Evolutionary conservation across 2,329 filamentous ascomycete species (phyloP).

Genomic region (Truncatella angustata): DNA sequence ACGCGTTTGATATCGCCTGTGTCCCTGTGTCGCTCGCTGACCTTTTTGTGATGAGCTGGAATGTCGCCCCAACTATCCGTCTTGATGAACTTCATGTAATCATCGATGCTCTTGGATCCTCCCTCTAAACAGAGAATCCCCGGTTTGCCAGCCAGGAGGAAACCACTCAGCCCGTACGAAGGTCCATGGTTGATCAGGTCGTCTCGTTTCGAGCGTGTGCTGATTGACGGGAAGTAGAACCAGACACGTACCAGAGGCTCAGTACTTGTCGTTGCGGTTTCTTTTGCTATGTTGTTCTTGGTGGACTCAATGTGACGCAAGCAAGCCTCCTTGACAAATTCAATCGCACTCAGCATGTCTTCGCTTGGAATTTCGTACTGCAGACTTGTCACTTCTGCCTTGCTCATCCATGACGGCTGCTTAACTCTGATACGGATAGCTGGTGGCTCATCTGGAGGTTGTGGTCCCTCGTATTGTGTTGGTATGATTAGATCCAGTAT

Average conservation of each 20-base stretch:
- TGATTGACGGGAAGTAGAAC: conserved; percentile 64
- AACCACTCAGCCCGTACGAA: conserved; percentile 52
- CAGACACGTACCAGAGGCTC: conserved; percentile 48
- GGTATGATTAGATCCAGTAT: conserved; percentile 36
- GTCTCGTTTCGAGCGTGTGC: conserved; percentile 55
- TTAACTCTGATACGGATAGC: conserved; percentile 39
- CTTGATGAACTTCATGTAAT: conserved; percentile 63
- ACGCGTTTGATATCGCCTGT: conserved; percentile 31
- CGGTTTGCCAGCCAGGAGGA: conserved; percentile 59
- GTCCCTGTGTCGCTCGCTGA: conserved; percentile 54
- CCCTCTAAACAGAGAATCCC: conserved; percentile 54
- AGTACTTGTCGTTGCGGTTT: neutral
- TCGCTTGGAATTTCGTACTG: conserved; percentile 37
- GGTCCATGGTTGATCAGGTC: conserved; percentile 55
- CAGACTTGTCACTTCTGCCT: conserved; percentile 40
- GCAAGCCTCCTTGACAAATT: conserved; percentile 39
- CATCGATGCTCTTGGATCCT: conserved; percentile 44
- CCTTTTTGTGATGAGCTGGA: conserved; percentile 60
- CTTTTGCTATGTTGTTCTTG: conserved; percentile 9
- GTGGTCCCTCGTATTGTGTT: conserved; percentile 16
- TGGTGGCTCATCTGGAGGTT: conserved; percentile 34
- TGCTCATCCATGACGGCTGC: conserved; percentile 52
- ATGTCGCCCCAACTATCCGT: conserved; percentile 64
- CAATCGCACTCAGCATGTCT: conserved; percentile 45
- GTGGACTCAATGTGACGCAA: conserved; percentile 23